phyloP scores from a whole-genome alignment of 2,329 filamentous ascomycete species.

The Zasmidium angulare region DNA sequence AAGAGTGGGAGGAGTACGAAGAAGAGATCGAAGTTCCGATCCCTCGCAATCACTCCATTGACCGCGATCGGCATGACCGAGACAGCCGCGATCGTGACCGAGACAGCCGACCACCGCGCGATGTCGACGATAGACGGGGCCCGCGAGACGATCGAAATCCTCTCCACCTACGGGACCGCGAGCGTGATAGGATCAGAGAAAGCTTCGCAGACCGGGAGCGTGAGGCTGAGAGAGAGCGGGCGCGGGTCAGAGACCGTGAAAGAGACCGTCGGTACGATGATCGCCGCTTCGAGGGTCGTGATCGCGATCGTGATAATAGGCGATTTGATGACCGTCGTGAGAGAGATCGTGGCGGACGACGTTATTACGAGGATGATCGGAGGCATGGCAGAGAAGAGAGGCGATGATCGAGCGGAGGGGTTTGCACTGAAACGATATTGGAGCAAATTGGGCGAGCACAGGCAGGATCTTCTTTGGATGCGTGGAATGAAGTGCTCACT shows the following conservation, averaged over 20 bases:
- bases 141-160: slow-evolving; percentile 38
- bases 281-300: slow-evolving; percentile 28
- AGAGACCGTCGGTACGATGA: slow-evolving; percentile 31
- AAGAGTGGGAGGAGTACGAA: slow-evolving; percentile 75
- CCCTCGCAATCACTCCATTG: slow-evolving; percentile 18
- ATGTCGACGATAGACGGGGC: background rate
- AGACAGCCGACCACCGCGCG: slow-evolving; percentile 17
- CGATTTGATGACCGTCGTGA: slow-evolving; percentile 28
- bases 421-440: too few species aligned
- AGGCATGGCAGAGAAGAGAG: slow-evolving; percentile 12
- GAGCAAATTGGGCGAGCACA: too few species aligned
- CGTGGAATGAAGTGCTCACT: too few species aligned
- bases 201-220: slow-evolving; percentile 19
- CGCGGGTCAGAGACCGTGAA: slow-evolving; percentile 24
- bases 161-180: slow-evolving; percentile 11
- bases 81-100: slow-evolving; percentile 23
- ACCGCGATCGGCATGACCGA: slow-evolving; percentile 19
- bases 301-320: slow-evolving; percentile 24
- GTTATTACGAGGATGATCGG: slow-evolving; percentile 25
- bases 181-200: slow-evolving; percentile 21
- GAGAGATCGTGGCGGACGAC: slow-evolving; percentile 22
- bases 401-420: background rate
- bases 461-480: too few species aligned
- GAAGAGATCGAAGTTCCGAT: slow-evolving; percentile 66
- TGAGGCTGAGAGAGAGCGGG: slow-evolving; percentile 28